Percentiles rank a stretch among this genome's conserved stretches.
Evolutionary conservation across 2,329 filamentous ascomycete species (phyloP).

Genomic region (Colletotrichum gigasporum): DNA sequence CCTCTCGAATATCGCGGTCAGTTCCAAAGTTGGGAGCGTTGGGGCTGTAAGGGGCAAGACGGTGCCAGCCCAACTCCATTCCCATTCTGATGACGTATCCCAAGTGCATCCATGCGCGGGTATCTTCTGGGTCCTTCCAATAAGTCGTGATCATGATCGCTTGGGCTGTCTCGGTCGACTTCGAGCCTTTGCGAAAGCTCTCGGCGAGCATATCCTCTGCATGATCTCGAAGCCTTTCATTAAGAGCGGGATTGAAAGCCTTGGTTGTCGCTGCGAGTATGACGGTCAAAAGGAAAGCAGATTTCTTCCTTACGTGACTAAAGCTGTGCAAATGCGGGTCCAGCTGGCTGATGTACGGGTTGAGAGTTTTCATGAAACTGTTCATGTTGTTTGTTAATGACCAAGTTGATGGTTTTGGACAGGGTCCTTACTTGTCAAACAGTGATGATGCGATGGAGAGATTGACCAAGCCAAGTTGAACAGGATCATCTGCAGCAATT

Average conservation of each 20-base stretch:
- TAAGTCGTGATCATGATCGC: constrained; percentile 50
- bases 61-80: constrained; percentile 50
- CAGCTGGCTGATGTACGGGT: constrained; percentile 51
- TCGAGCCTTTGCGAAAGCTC: constrained; percentile 42
- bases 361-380: constrained; percentile 49
- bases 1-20: not conserved
- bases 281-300: constrained; percentile 46
- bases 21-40: not conserved
- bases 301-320: constrained; percentile 44
- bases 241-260: constrained; percentile 44
- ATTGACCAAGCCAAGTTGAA: constrained; percentile 3
- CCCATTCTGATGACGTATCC: constrained; percentile 51
- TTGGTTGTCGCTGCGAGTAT: constrained; percentile 47
- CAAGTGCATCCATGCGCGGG: constrained; percentile 48
- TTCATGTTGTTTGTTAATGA: not conserved
- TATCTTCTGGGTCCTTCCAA: constrained; percentile 53
- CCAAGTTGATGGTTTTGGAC: not conserved
- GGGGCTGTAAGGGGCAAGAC: constrained; percentile 31
- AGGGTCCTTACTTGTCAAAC: constrained; percentile 12
- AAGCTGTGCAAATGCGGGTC: constrained; percentile 49
- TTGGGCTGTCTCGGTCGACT: constrained; percentile 50
- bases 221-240: constrained; percentile 31
- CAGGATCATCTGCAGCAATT: not conserved
- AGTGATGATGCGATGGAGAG: constrained; percentile 12
- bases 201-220: constrained; percentile 41